Evolutionary conservation across 1,139 yeast species (phyloP).

Genomic region (Arxiozyma telluris): DNA sequence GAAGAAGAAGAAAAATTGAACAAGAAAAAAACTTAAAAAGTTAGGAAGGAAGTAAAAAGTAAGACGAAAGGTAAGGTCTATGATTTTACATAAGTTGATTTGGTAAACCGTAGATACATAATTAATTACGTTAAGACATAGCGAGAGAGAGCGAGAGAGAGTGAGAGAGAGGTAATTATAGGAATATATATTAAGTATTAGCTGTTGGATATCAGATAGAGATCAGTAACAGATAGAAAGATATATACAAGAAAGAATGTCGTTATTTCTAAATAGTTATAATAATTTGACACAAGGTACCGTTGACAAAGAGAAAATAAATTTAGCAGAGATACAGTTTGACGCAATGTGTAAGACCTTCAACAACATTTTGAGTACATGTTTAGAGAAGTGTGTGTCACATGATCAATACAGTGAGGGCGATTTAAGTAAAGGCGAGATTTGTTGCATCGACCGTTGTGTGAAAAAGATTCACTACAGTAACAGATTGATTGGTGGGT

Average conservation of each 20-base stretch:
- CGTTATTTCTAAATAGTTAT: constrained; percentile 47
- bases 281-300: constrained; percentile 17
- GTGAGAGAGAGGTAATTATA: too few relatives aligned
- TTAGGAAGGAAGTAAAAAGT: too few relatives aligned
- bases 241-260: constrained; percentile 37
- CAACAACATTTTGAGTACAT: constrained; percentile 46
- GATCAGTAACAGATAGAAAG: too few relatives aligned
- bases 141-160: too few relatives aligned
- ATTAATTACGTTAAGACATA: too few relatives aligned
- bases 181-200: too few relatives aligned
- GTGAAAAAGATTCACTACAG: constrained; percentile 64
- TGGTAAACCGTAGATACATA: too few relatives aligned
- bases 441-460: constrained; percentile 68
- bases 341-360: constrained; percentile 64
- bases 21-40: too few relatives aligned
- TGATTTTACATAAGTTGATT: too few relatives aligned
- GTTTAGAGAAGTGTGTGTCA: constrained; percentile 65
- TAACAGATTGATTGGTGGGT: constrained; percentile 52
- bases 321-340: constrained; percentile 67
- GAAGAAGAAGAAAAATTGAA: too few relatives aligned
- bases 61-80: too few relatives aligned
- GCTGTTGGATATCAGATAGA: too few relatives aligned
- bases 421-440: constrained; percentile 72
- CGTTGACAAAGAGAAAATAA: constrained; percentile 59
- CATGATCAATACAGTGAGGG: constrained; percentile 65